phyloP scores from a whole-genome alignment of 139 green algal species.

The Mychonastes homosphaera region DNA sequence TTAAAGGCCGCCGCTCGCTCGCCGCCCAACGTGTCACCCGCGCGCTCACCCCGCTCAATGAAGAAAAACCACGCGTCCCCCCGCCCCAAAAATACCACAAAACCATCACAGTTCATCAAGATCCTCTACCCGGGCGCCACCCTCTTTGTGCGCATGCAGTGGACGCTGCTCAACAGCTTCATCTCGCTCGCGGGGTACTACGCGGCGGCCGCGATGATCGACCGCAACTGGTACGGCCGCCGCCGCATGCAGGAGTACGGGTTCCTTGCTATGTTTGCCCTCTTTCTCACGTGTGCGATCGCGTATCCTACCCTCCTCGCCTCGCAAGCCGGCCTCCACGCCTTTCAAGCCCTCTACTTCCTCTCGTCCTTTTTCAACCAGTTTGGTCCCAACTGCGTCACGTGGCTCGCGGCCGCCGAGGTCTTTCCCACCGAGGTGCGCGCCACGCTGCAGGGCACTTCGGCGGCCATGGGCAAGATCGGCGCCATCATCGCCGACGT shows the following conservation, averaged over 20 bases:
- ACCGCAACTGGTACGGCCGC: slow-evolving; percentile 45
- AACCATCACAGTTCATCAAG: background rate
- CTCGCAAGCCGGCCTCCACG: background rate
- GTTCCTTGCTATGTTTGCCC: slow-evolving; percentile 40
- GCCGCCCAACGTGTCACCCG: too few species aligned
- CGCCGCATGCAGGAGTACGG: slow-evolving; percentile 31
- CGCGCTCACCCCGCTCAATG: too few species aligned
- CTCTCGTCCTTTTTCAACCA: slow-evolving; percentile 68
- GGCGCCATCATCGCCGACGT: slow-evolving; percentile 37
- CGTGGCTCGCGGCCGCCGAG: slow-evolving; percentile 48
- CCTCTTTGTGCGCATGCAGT: slow-evolving; percentile 41
- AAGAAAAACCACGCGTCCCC: background rate
- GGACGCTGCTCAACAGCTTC: slow-evolving; percentile 58
- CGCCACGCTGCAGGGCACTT: slow-evolving; percentile 40
- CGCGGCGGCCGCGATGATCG: slow-evolving; percentile 40
- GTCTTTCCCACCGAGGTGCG: slow-evolving; percentile 59
- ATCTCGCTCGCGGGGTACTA: slow-evolving; percentile 60
- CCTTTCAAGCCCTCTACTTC: slow-evolving; percentile 64
- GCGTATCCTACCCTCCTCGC: slow-evolving; percentile 30
- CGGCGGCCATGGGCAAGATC: slow-evolving; percentile 40
- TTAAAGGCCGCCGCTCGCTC: background rate
- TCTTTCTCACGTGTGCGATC: slow-evolving; percentile 50
- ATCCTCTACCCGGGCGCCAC: slow-evolving; percentile 24
- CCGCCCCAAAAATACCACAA: too few species aligned
- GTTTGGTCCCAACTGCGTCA: slow-evolving; percentile 47